Evolutionary conservation across 2,329 filamentous ascomycete species (phyloP).

Genomic region (Stemphylium beticola): DNA sequence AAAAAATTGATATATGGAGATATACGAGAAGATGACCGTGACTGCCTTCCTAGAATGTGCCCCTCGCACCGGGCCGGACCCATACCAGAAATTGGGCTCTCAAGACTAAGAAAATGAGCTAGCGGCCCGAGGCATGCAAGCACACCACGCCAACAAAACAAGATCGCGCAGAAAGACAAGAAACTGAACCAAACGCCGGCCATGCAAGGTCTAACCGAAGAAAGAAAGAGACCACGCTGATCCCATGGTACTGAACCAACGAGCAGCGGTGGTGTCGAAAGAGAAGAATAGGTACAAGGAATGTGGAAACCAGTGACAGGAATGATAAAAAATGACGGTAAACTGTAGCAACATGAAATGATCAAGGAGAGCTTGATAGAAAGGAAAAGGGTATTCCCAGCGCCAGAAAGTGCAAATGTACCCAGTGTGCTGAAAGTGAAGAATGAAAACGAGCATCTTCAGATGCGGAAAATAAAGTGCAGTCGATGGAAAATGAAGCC

Average conservation of each 20-base stretch:
- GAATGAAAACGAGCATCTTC: neutral
- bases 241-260: slow-evolving; percentile 9
- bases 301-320: slow-evolving; percentile 1
- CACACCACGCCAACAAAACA: neutral
- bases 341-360: neutral
- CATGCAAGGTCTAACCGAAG: slow-evolving; percentile 14
- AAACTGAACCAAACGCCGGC: slow-evolving; percentile 9
- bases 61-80: slow-evolving; percentile 10
- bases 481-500: neutral
- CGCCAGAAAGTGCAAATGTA: slow-evolving; percentile 17
- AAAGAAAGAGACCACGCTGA: neutral
- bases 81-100: slow-evolving; percentile 14
- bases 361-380: neutral
- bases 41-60: slow-evolving; percentile 5
- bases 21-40: slow-evolving; percentile 13
- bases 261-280: slow-evolving; percentile 5
- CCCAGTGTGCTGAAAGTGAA: slow-evolving; percentile 3
- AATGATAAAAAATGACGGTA: neutral
- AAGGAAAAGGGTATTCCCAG: slow-evolving; percentile 14
- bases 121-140: slow-evolving; percentile 2
- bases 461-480: neutral
- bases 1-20: neutral
- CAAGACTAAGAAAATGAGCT: slow-evolving; percentile 14
- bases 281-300: neutral
- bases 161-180: slow-evolving; percentile 3